A percentile compares a stretch with the other conserved stretches of the same genome.
Conservation (phyloP, 1,284 basidiomycete genomes). For the Sanghuangporus baumii region DNA sequence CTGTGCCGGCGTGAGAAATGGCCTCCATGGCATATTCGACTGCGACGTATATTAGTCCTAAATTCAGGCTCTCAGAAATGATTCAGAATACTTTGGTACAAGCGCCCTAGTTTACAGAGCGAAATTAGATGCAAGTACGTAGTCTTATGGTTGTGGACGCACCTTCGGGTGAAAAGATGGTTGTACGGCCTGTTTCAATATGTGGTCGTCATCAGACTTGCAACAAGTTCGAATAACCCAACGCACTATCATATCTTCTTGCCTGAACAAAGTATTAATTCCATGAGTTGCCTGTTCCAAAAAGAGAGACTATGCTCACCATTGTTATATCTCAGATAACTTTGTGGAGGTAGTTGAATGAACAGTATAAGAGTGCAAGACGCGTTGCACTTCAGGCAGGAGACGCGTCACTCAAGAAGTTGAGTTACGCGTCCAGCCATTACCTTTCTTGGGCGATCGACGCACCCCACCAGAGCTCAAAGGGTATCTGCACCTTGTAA, state of each 20-base stretch:
- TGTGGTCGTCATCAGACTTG: background rate
- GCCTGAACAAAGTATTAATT: constrained; percentile 42
- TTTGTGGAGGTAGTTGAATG: background rate
- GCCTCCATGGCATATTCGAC: constrained; percentile 99
- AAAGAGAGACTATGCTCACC: no score
- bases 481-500: background rate
- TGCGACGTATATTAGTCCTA: constrained; percentile 28
- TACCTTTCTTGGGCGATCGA: constrained; percentile 1
- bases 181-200: constrained; percentile 68
- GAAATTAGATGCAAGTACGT: background rate
- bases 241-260: constrained; percentile 85
- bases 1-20: constrained; percentile 95
- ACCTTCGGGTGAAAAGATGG: constrained; percentile 96
- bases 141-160: constrained; percentile 24
- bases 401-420: constrained; percentile 5
- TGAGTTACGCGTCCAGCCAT: constrained; percentile 4
- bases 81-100: constrained; percentile 73
- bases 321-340: background rate
- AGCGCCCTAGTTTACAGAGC: constrained; percentile 50
- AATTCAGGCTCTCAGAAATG: background rate
- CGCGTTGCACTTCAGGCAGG: background rate
- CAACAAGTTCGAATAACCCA: background rate
- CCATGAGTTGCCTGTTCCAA: no score
- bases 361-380: background rate
- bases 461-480: background rate